Evolutionary conservation across 495 filamentous ascomycete species (phyloP).

Genomic region (Melanomma pulvis-pyrius): DNA sequence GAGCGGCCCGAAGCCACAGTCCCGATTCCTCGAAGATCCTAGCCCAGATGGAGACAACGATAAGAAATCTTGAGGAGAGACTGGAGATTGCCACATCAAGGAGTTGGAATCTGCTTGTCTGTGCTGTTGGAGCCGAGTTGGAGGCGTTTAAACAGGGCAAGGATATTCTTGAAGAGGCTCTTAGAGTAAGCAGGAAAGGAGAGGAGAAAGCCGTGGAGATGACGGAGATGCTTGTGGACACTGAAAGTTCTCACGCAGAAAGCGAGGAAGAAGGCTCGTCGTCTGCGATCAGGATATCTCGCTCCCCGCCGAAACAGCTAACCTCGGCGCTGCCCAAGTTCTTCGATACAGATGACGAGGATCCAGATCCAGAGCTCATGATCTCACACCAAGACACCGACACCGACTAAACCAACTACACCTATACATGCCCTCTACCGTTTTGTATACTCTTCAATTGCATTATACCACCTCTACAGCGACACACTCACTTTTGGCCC

Average conservation of each 20-base stretch:
- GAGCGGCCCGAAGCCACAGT: slow-evolving; percentile 13
- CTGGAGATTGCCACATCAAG: slow-evolving; percentile 63
- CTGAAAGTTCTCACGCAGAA: slow-evolving; percentile 11
- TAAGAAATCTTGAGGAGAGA: slow-evolving; percentile 61
- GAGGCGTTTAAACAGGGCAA: slow-evolving; percentile 77
- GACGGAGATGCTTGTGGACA: slow-evolving; percentile 17
- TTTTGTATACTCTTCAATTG: too few relatives aligned
- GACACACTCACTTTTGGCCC: too few relatives aligned
- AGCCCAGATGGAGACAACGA: slow-evolving; percentile 58
- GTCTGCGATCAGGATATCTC: slow-evolving; percentile 23
- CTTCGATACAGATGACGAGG: slow-evolving; percentile 40
- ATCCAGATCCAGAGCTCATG: slow-evolving; percentile 49
- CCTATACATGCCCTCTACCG: too few relatives aligned
- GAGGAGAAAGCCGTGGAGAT: slow-evolving; percentile 21
- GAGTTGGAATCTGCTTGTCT: slow-evolving; percentile 86
- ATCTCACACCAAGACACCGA: slow-evolving; percentile 48
- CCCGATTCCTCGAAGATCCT: slow-evolving; percentile 48
- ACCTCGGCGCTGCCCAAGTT: slow-evolving; percentile 11
- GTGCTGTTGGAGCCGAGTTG: slow-evolving; percentile 84
- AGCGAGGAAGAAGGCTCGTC: slow-evolving; percentile 24
- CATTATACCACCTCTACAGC: too few relatives aligned
- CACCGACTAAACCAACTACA: slow-evolving; percentile 32
- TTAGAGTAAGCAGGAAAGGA: slow-evolving; percentile 39
- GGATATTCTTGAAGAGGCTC: slow-evolving; percentile 60
- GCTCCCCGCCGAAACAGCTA: slow-evolving; percentile 8